Evolutionary conservation across 2,329 filamentous ascomycete species (phyloP).

Genomic region (Trichoderma endophyticum): DNA sequence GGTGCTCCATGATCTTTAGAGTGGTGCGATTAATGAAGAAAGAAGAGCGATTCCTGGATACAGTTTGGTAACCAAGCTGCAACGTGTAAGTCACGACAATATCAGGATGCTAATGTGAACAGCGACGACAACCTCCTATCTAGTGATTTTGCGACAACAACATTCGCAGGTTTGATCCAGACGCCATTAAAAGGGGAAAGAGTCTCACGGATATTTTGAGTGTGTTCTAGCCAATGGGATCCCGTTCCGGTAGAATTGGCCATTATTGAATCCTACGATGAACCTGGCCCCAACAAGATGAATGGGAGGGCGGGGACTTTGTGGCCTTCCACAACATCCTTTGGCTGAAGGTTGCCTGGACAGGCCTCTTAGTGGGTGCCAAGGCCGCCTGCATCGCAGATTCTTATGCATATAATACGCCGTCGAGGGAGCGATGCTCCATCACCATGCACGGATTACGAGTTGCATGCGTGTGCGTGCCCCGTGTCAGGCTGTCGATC

Average conservation of each 20-base stretch:
- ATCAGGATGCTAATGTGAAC: not conserved
- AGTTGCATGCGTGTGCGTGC: slow-evolving; percentile 11
- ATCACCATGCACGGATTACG: slow-evolving; percentile 1
- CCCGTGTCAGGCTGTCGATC: slow-evolving; percentile 17
- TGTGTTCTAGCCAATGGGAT: slow-evolving; percentile 29
- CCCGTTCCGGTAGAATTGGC: slow-evolving; percentile 25
- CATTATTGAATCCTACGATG: not conserved
- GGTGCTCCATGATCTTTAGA: not conserved
- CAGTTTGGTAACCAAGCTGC: slow-evolving; percentile 1
- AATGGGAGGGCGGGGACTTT: slow-evolving; percentile 4
- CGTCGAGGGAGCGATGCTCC: not conserved
- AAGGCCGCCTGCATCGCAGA: slow-evolving; percentile 13
- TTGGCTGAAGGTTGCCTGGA: slow-evolving; percentile 22
- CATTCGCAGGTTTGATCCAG: slow-evolving; percentile 26
- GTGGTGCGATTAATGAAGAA: not conserved
- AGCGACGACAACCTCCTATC: not conserved
- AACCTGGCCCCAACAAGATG: not conserved
- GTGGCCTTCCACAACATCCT: slow-evolving; percentile 3
- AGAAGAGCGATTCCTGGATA: not conserved
- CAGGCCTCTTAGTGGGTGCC: slow-evolving; percentile 22
- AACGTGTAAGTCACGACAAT: slow-evolving; percentile 6
- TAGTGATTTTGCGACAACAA: slow-evolving; percentile 1
- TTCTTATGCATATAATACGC: not conserved
- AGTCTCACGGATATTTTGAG: slow-evolving; percentile 37
- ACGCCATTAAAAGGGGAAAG: slow-evolving; percentile 35